Base-by-base conservation (phyloP, 495 filamentous ascomycete genomes). In the Ramalina intermedia region DNA sequence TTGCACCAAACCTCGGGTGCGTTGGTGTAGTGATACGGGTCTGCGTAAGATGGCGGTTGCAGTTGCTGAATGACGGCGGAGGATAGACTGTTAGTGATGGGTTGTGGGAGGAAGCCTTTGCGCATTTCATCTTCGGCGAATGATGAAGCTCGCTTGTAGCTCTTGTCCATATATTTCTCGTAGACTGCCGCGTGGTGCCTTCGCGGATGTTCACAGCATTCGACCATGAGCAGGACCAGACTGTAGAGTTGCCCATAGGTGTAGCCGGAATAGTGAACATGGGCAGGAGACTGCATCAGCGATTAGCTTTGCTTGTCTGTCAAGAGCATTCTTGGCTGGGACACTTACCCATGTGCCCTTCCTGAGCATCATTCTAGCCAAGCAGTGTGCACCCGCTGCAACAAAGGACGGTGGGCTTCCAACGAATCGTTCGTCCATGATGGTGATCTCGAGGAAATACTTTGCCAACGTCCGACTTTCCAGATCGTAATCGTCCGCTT, bases 371-470 rank as follows among this genome's bases (percentile, higher is more conserved):
- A 87, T 63, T 42, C 91, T 80, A n/a, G 91, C 82, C 17, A 96
- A 72, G 62, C 87, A 95, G 63, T 96, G 93, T 37, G 91, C 87
- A 12, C 87, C 93, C 37, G 93, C 91, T 40, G 93, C 83, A 23
- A 85, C 65, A 64, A 83, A 96, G 72, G 89, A 96, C 6, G 91
- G 84, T 38, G 85, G 83, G 60, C 79, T 85, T 41, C 81, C 85
- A 38, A 98, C 88, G 59, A 96, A 96, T 23, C 90, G 82, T 70
- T 96, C 91, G 64, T 96, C 91, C 87, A 98, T 95, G 63, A 96
- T 82, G 37, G 87, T 91, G 38, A 96, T 72, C 62, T 98, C 91
- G 43, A 96, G 71, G 67, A 98, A 96, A 67, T 98, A 98, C 70
- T 98, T 98, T 54, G 91, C 89, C 26, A 98, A 74, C 5, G 93